Base-by-base conservation (phyloP, 192 early-diverging fungal genomes). In the Coemansia reversa region DNA sequence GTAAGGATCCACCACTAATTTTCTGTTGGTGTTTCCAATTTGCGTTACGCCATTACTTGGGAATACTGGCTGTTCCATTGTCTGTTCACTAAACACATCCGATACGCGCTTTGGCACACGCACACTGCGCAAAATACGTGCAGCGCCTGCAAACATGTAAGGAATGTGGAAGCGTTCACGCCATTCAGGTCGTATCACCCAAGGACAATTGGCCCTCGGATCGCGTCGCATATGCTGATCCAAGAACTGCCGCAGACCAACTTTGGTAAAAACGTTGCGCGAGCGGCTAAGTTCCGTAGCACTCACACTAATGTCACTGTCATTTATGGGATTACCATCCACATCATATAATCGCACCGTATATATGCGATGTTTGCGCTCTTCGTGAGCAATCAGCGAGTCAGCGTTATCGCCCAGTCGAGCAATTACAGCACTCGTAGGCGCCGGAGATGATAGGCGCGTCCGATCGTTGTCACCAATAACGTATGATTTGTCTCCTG, bases 261-360 rank as follows among this genome's bases (percentile, higher is more conserved):
- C 77, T 35, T 80, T 80, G 9, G 77, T 80, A 29, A 80, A 80
- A 23, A 74, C 72, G 14, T 74, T 80, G n/a, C 77, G 65, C 52
- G 77, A 80, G 7, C 77, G 51, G 20, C 77, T 65, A 20, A 80
- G 72, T 59, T 80, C 77, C 0, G 60, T 60, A 3, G 77, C 77
- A 0, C 58, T 48, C 39, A 80, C 72, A 22, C 49, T 68, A 23
- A 80, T 80, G 14, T 80, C 77, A 59, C 77, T 80, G 59, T 66
- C 72, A 27, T 70, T 68, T 12, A 80, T 80, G 2, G 72, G 57
- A 1, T 45, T 58, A 1, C 69, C 77, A 9, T 80, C 72, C 22
- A 80, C 53, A 19, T 74, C 77, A 45, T 62, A 80, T 14, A 80
- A 62, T 0, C 77, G 42, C 18, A 80, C 77, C 2, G 72, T 74